A percentile compares a stretch with the other conserved stretches of the same genome.
These are phyloP conservation scores for Bertia moriformis DNA, from an alignment of 2,329 filamentous ascomycete genomes.

Conservation along the genomic window DNA sequence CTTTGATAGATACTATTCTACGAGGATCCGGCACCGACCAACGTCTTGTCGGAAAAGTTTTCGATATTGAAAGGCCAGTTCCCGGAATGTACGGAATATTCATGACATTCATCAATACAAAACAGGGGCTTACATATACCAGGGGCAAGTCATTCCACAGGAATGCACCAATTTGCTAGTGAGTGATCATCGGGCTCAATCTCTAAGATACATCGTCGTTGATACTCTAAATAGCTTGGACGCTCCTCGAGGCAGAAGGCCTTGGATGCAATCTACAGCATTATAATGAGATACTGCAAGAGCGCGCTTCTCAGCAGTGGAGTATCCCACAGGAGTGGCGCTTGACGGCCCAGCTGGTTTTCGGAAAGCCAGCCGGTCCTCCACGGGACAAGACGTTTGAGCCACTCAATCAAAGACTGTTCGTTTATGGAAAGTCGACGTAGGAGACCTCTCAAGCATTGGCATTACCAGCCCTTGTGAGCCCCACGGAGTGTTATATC, in stretches of 20 bases:
- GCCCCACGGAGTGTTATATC: too few relatives aligned
- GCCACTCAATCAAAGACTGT: constrained; percentile 30
- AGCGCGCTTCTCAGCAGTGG: constrained; percentile 35
- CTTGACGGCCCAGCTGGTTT: constrained; percentile 47
- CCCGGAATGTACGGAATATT: constrained; percentile 1
- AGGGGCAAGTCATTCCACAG: neutral
- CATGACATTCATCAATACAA: too few relatives aligned
- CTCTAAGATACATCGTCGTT: constrained; percentile 3
- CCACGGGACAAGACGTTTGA: constrained; percentile 31
- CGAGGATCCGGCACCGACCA: constrained; percentile 7
- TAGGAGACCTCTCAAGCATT: too few relatives aligned
- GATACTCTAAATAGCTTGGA: constrained; percentile 28
- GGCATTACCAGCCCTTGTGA: too few relatives aligned
- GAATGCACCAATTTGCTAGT: neutral
- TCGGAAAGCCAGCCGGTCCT: constrained; percentile 29
- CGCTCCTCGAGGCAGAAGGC: constrained; percentile 46
- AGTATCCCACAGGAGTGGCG: constrained; percentile 41
- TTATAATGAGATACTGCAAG: constrained; percentile 52
- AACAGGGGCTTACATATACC: too few relatives aligned
- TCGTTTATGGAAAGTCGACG: neutral
- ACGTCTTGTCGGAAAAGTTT: constrained; percentile 4
- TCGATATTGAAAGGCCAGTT: constrained; percentile 1
- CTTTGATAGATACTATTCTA: constrained; percentile 10
- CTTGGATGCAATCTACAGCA: constrained; percentile 55
- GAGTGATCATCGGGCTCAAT: neutral